A percentile compares a stretch with the other conserved stretches of the same genome.
These are phyloP conservation scores for Lagenidium sp. DNA, from an alignment of 352 stramenopile genomes.

Conservation along the genomic window DNA sequence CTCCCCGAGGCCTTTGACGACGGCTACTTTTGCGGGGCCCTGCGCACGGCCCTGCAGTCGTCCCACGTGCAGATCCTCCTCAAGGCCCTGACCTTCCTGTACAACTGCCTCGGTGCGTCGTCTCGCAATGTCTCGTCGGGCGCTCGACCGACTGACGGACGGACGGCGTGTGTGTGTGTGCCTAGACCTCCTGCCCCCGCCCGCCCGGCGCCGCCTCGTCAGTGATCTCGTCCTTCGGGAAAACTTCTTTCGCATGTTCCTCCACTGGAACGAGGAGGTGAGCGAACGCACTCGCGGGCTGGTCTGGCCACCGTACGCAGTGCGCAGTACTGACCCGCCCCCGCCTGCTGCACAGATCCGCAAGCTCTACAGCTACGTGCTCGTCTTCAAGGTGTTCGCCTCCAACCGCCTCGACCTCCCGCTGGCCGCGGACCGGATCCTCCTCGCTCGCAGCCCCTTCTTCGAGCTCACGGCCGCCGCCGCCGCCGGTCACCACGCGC, in stretches of 20 bases:
- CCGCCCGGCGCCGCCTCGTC: slow-evolving; percentile 51
- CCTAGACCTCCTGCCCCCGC: slow-evolving; percentile 57
- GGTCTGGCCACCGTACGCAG: too few relatives aligned
- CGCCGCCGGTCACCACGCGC: background rate
- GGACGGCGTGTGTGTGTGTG: too few relatives aligned
- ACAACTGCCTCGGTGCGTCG: slow-evolving; percentile 66
- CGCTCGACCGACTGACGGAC: too few relatives aligned
- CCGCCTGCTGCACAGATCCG: slow-evolving; percentile 64
- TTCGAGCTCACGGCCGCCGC: slow-evolving; percentile 26
- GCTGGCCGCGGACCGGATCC: slow-evolving; percentile 57
- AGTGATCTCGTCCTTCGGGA: slow-evolving; percentile 69
- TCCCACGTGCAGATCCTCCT: slow-evolving; percentile 78
- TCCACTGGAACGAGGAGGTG: slow-evolving; percentile 88
- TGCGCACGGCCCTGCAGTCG: slow-evolving; percentile 65
- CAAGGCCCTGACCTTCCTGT: slow-evolving; percentile 81
- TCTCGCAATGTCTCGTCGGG: too few relatives aligned
- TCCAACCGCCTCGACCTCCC: slow-evolving; percentile 72
- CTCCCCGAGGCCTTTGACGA: slow-evolving; percentile 51
- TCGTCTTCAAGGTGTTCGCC: slow-evolving; percentile 75
- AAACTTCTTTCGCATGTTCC: slow-evolving; percentile 83
- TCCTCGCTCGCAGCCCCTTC: slow-evolving; percentile 65
- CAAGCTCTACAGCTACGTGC: slow-evolving; percentile 80
- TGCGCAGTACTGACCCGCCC: too few relatives aligned
- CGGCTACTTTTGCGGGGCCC: slow-evolving; percentile 56
- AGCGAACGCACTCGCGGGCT: background rate